Base-by-base conservation (phyloP, 2,329 filamentous ascomycete genomes). In the Cladosporium oxysporum region DNA sequence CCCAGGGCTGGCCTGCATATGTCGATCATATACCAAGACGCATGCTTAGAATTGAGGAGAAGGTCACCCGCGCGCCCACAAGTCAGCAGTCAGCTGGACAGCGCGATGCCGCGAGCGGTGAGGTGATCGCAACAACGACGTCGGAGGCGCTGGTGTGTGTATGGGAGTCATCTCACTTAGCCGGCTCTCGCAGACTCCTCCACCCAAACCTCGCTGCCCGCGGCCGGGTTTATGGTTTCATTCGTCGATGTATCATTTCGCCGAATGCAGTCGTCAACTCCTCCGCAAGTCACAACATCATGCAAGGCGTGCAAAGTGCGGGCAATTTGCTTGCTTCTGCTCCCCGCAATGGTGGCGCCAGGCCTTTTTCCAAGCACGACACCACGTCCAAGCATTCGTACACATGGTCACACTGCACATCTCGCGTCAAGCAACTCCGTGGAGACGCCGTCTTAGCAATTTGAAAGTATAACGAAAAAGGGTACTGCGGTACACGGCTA, bases 351-450 rank as follows among this genome's bases (percentile, higher is more conserved):
- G 18, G 59, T 62, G 60, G 60, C 60, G 47, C 33, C 21, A 16
- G 14, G 26, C 26, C 49, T 23, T 16, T 28, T 50, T 31, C 49
- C 60, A 62, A 62, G 60, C 49, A 62, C 52, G 50, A 41, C 47
- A 41, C 28, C 44, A 31, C 41, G n/a, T 47, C 41, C 41, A 47
- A 47, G n/a, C 41, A 47, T 47, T 47, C 28, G 11, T 50, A 47
- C 37, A 35, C 26, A 18, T 23, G 61, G 61, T 63, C 35, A 41
- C 50, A 57, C 61, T 63, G 61, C 61, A 55, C 50, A 57, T 63
- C 61, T n/a, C 50, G 18, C 33, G 28, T 57, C 61, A 7, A 63
- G 50, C 50, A 63, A 63, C 61, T 63, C 61, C 61, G 61, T 44
- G 61, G 61, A 57, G 50, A 14, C 11, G 52, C 26, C 52, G 26